Conservation (phyloP, 2,329 filamentous ascomycete species). For the Nothopassalora personata region DNA sequence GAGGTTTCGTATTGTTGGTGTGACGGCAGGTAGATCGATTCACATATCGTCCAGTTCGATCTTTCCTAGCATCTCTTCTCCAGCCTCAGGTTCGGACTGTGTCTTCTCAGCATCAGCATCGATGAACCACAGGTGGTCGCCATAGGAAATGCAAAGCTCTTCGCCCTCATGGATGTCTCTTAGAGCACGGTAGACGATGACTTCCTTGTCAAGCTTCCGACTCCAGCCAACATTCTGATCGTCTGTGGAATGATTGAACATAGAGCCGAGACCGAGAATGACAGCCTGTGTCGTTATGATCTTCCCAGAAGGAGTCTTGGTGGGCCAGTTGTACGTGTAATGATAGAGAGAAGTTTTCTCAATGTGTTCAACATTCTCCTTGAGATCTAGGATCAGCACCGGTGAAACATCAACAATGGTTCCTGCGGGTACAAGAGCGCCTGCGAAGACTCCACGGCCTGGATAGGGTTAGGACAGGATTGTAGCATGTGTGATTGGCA, state of each 20-base stretch:
- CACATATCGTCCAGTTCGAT: conserved; percentile 32
- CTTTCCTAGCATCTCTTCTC: conserved; percentile 36
- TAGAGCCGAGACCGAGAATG: conserved; percentile 51
- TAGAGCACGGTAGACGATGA: conserved; percentile 48
- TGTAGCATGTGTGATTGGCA: neutral
- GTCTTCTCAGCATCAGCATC: conserved; percentile 35
- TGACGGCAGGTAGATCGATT: neutral
- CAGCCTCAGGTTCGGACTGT: conserved; percentile 31
- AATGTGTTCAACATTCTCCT: conserved; percentile 47
- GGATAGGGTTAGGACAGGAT: neutral
- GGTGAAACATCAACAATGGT: conserved; percentile 50
- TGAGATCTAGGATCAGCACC: conserved; percentile 45
- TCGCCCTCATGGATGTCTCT: conserved; percentile 49
- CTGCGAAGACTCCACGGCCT: conserved; percentile 53
- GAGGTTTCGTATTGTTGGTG: neutral
- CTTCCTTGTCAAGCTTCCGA: conserved; percentile 41
- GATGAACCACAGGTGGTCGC: conserved; percentile 43
- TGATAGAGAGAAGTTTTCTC: conserved; percentile 49
- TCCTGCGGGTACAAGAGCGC: conserved; percentile 41
- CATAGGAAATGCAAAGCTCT: conserved; percentile 52
- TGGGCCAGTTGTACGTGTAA: conserved; percentile 53
- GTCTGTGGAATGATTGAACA: conserved; percentile 53
- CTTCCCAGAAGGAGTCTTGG: conserved; percentile 8
- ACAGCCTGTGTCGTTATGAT: conserved; percentile 43
- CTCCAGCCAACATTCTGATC: conserved; percentile 54